Evolutionary conservation across 2,329 filamentous ascomycete genomes (phyloP).

Genomic region (Colletotrichum scovillei): DNA sequence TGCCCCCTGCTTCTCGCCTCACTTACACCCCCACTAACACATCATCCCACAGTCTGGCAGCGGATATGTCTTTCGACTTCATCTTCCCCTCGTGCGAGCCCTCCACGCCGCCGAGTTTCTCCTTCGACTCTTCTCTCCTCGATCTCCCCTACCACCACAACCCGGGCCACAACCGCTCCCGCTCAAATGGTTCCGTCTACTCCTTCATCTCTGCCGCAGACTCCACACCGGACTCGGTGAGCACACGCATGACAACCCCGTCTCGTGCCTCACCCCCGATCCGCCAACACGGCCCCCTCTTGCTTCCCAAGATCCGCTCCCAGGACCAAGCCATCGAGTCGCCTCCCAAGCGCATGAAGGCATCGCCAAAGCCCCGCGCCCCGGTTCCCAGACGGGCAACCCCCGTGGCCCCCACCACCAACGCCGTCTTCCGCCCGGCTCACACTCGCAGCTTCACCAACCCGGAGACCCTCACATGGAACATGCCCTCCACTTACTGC

Average conservation of each 20-base stretch:
- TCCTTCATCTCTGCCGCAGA: slow-evolving; percentile 72
- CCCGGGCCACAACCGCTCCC: slow-evolving; percentile 69
- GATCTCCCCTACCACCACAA: slow-evolving; percentile 60
- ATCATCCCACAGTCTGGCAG: slow-evolving; percentile 64
- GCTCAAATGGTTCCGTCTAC: slow-evolving; percentile 75
- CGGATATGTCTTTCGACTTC: slow-evolving; percentile 71
- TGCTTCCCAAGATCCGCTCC: slow-evolving; percentile 86
- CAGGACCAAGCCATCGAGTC: slow-evolving; percentile 82
- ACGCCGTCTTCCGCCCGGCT: slow-evolving; percentile 53
- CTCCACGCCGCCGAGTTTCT: slow-evolving; percentile 61
- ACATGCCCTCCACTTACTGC: slow-evolving; percentile 46
- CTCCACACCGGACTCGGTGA: slow-evolving; percentile 71
- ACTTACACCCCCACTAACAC: slow-evolving; percentile 44
- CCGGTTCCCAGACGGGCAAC: slow-evolving; percentile 36
- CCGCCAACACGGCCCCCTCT: slow-evolving; percentile 80
- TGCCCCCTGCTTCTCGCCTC: slow-evolving; percentile 18
- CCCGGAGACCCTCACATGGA: slow-evolving; percentile 64
- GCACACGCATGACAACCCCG: slow-evolving; percentile 77
- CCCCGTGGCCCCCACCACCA: slow-evolving; percentile 36
- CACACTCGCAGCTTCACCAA: slow-evolving; percentile 71
- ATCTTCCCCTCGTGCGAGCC: slow-evolving; percentile 66
- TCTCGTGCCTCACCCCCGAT: slow-evolving; percentile 74
- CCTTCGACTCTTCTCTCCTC: slow-evolving; percentile 67
- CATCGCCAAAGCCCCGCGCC: slow-evolving; percentile 57
- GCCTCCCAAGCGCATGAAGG: slow-evolving; percentile 67